Percentiles rank a stretch among this genome's conserved stretches.
Evolutionary conservation across 805 yeast species (phyloP).

Genomic region (Metschnikowia bowlesiae): DNA sequence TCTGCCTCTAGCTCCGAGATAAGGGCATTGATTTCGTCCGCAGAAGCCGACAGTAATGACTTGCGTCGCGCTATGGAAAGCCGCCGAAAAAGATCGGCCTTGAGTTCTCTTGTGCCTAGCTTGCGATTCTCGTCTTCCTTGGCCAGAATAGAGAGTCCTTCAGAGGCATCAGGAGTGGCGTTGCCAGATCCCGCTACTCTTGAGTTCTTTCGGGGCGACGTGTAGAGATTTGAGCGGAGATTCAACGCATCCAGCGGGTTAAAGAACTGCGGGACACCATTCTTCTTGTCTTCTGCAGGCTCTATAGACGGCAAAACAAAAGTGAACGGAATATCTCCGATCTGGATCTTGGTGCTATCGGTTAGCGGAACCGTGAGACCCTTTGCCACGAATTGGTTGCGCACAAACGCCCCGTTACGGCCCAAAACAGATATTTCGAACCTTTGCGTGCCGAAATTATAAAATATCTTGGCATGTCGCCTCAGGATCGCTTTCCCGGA

Average conservation of each 20-base stretch:
- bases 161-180: neutral
- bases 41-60: conserved; percentile 34
- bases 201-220: conserved; percentile 16
- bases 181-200: neutral
- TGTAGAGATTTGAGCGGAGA: conserved; percentile 47
- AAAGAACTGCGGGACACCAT: conserved; percentile 32
- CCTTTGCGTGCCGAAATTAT: conserved; percentile 92
- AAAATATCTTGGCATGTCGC: conserved; percentile 91
- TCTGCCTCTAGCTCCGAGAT: conserved; percentile 34
- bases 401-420: conserved; percentile 95
- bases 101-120: neutral
- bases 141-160: neutral
- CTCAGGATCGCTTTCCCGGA: conserved; percentile 90
- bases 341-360: conserved; percentile 81
- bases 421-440: conserved; percentile 91
- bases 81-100: conserved; percentile 20
- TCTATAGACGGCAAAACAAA: conserved; percentile 79
- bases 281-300: conserved; percentile 27
- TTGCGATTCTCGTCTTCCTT: conserved; percentile 4
- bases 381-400: conserved; percentile 81
- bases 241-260: conserved; percentile 63
- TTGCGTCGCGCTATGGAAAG: conserved; percentile 36
- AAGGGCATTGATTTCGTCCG: conserved; percentile 37
- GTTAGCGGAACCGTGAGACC: conserved; percentile 86
- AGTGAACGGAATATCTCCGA: conserved; percentile 85